These are phyloP conservation scores for Physcomitrellopsis africana DNA, from an alignment of 225 moss, liverwort and hornwort genomes.

Conservation along the genomic window DNA sequence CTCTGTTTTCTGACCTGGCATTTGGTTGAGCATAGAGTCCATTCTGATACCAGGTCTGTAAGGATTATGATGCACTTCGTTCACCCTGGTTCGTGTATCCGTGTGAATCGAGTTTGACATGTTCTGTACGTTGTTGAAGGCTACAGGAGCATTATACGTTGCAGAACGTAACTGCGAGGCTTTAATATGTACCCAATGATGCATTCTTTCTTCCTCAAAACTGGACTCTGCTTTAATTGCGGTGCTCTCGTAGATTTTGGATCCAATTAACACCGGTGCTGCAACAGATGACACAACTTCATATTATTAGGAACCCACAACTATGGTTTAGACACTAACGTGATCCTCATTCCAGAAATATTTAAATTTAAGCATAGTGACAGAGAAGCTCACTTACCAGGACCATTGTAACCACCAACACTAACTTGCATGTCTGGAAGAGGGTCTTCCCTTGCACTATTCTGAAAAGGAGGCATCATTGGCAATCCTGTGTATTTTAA, in stretches of 20 bases:
- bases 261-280: constrained; percentile 52
- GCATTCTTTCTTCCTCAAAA: constrained; percentile 62
- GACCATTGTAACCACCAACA: constrained; percentile 35
- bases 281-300: constrained; percentile 21
- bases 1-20: constrained; percentile 27
- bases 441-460: constrained; percentile 37
- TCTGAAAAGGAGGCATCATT: constrained; percentile 36
- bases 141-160: constrained; percentile 1
- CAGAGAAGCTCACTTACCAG: constrained; percentile 43
- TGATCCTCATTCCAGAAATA: constrained; percentile 5
- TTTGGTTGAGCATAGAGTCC: constrained; percentile 12
- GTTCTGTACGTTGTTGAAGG: constrained; percentile 19
- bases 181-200: constrained; percentile 39
- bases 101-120: constrained; percentile 18
- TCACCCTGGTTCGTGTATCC: constrained; percentile 15
- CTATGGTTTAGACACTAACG: constrained; percentile 4
- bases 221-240: constrained; percentile 39
- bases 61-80: constrained; percentile 24
- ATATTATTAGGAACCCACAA: constrained; percentile 20
- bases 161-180: constrained; percentile 18
- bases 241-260: constrained; percentile 44
- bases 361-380: background rate
- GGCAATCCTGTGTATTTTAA: constrained; percentile 39
- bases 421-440: constrained; percentile 53
- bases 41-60: constrained; percentile 19